These are phyloP conservation scores for Oryza glaberrima DNA, from an alignment of 176 grass and related monocot species.

Conservation along the genomic window DNA sequence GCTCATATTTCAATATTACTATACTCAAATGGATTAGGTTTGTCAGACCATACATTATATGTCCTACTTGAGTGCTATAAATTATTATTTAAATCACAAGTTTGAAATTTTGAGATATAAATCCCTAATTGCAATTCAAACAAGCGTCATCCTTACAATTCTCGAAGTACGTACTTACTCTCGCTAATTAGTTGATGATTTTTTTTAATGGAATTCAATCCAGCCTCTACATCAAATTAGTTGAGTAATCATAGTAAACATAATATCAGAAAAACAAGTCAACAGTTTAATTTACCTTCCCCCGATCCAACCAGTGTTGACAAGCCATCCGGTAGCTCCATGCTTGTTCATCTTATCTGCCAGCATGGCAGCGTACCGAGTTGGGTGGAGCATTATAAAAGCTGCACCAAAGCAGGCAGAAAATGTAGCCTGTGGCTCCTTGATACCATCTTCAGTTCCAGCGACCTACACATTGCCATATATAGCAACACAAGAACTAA, in stretches of 20 bases:
- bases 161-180: neutral
- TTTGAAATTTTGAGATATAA: neutral
- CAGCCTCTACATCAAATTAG: neutral
- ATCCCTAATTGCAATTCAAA: neutral
- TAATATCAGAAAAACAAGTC: neutral
- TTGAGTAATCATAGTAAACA: neutral
- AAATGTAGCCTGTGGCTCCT: conserved; percentile 96
- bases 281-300: conserved; percentile 61
- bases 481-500: neutral
- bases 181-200: neutral
- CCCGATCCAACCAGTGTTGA: conserved; percentile 97
- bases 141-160: neutral
- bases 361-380: conserved; percentile 97
- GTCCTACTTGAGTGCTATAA: neutral
- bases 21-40: neutral
- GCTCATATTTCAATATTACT: no score
- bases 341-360: conserved; percentile 97
- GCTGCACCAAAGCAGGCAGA: conserved; percentile 97
- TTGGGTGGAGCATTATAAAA: conserved; percentile 98
- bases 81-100: neutral
- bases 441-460: conserved; percentile 89
- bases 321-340: conserved; percentile 94
- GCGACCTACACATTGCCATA: conserved; percentile 53
- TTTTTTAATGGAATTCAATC: neutral
- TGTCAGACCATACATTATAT: neutral